Conservation (phyloP, 257 asterid species). For the Petrea volubilis region DNA sequence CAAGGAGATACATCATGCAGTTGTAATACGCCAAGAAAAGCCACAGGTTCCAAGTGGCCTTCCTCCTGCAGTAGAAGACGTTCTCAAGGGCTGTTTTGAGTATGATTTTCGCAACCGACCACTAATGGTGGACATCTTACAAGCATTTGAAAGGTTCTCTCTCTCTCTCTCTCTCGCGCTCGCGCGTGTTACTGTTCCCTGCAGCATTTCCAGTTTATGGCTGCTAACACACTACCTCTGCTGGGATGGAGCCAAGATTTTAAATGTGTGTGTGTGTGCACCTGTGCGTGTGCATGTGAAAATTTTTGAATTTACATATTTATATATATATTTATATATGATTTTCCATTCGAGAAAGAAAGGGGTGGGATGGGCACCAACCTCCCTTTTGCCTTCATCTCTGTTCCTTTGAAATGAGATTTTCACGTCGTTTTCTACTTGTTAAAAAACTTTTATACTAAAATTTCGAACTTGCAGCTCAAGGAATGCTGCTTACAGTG, state of each 20-base stretch:
- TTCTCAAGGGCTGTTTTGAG: conserved; percentile 63
- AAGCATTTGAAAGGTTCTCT: conserved; percentile 55
- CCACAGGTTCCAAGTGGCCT: conserved; percentile 65
- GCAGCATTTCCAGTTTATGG: too few species aligned
- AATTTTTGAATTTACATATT: too few species aligned
- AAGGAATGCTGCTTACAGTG: conserved; percentile 35
- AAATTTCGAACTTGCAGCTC: conserved; percentile 44
- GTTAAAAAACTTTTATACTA: neutral
- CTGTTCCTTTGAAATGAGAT: neutral
- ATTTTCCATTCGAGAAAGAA: too few species aligned
- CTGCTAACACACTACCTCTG: too few species aligned
- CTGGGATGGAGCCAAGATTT: too few species aligned
- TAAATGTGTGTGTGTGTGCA: too few species aligned
- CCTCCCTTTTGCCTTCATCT: too few species aligned
- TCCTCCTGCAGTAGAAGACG: conserved; percentile 51
- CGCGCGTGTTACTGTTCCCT: neutral
- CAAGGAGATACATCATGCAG: conserved; percentile 44
- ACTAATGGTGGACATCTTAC: conserved; percentile 53
- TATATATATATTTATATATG: too few species aligned
- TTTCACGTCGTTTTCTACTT: neutral
- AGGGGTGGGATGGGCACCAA: too few species aligned
- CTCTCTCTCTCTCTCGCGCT: neutral
- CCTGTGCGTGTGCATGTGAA: too few species aligned
- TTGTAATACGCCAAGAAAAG: conserved; percentile 53
- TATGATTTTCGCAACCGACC: conserved; percentile 68